Conservation (phyloP, 2,329 filamentous ascomycete species). For the Teratosphaeria viscida region DNA sequence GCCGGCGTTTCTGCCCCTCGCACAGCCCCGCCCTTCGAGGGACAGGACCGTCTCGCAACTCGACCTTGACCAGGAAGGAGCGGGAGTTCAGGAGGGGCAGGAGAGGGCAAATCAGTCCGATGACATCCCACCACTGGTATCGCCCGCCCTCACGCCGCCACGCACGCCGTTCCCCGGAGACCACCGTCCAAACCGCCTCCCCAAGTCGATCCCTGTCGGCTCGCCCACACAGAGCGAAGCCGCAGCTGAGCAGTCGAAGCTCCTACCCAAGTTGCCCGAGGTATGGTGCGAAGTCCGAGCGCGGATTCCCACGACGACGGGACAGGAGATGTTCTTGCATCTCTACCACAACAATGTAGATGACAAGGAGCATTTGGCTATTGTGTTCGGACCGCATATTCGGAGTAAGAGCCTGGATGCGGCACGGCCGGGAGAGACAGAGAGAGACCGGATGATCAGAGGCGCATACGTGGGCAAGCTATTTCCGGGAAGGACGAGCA, state of each 20-base stretch:
- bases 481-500: slow-evolving; percentile 73
- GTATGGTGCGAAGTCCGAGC: slow-evolving; percentile 94
- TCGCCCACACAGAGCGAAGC: slow-evolving; percentile 20
- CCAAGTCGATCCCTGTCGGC: slow-evolving; percentile 34
- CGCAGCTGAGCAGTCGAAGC: slow-evolving; percentile 49
- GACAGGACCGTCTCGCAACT: slow-evolving; percentile 28
- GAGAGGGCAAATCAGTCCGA: slow-evolving; percentile 7
- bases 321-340: slow-evolving; percentile 94
- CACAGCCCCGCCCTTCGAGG: slow-evolving; percentile 41
- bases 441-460: slow-evolving; percentile 84
- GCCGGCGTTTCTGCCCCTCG: slow-evolving; percentile 32
- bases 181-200: slow-evolving; percentile 27
- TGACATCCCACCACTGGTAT: slow-evolving; percentile 34
- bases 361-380: slow-evolving; percentile 91
- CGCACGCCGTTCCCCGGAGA: slow-evolving; percentile 13
- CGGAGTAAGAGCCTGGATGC: slow-evolving; percentile 61
- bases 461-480: slow-evolving; percentile 85
- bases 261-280: slow-evolving; percentile 65
- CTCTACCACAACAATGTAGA: slow-evolving; percentile 88
- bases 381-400: slow-evolving; percentile 86
- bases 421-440: slow-evolving; percentile 64
- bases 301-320: slow-evolving; percentile 82
- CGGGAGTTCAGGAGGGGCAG: neutral
- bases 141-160: slow-evolving; percentile 35
- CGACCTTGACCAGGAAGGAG: slow-evolving; percentile 20